Conservation (phyloP, 768 basidiomycete genomes). For the Tephrocybe sp. region DNA sequence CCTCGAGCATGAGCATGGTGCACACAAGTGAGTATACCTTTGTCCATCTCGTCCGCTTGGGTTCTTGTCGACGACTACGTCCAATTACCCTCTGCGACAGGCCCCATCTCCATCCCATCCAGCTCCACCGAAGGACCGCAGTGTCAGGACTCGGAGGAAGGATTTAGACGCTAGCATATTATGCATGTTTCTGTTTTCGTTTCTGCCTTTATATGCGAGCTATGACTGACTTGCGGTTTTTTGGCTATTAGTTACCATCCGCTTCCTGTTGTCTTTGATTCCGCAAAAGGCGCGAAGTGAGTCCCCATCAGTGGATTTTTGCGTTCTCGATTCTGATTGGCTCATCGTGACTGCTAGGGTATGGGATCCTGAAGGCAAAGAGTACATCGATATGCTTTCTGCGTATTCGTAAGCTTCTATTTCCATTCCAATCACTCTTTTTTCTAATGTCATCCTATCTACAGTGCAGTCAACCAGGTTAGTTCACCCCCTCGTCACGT, state of each 20-base stretch:
- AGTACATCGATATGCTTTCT: conserved; percentile 97
- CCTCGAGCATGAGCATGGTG: conserved; percentile 79
- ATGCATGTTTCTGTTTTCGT: conserved; percentile 20
- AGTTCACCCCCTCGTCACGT: conserved; percentile 20
- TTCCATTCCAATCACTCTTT: conserved; percentile 1
- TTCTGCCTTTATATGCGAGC: conserved; percentile 22
- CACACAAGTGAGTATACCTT: conserved; percentile 77
- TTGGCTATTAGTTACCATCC: conserved; percentile 85
- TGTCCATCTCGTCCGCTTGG: conserved; percentile 10
- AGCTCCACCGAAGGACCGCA: conserved; percentile 10
- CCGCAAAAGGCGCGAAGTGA: conserved; percentile 86
- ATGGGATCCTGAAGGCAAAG: conserved; percentile 93
- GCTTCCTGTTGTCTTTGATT: conserved; percentile 90
- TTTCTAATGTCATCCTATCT: conserved; percentile 4
- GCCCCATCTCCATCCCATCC: conserved; percentile 20
- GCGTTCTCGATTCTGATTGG: conserved; percentile 15
- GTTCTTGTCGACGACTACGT: conserved; percentile 26
- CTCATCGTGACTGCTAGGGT: conserved; percentile 40
- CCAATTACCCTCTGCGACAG: conserved; percentile 24
- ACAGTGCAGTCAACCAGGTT: conserved; percentile 86
- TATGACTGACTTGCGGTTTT: conserved; percentile 39
- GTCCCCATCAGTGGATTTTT: conserved; percentile 30
- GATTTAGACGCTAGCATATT: conserved; percentile 1
- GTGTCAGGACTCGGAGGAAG: conserved; percentile 6
- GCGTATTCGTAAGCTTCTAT: conserved; percentile 81